Evolutionary conservation across 164 flowering plant genomes (phyloP).

Genomic region (Vitis amurensis): DNA sequence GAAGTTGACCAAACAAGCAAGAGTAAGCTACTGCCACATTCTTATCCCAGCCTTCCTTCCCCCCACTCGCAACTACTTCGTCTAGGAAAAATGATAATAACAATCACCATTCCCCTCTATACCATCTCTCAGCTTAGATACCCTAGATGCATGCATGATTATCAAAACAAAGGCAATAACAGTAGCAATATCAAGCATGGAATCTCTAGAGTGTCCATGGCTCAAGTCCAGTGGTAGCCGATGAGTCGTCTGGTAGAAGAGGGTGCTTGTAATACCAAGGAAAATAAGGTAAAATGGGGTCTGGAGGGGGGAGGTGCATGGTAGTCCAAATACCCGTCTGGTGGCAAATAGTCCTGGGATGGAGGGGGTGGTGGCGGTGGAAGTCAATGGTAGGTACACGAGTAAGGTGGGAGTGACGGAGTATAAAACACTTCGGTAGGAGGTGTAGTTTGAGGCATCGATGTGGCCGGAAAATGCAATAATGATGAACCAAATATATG

Average conservation of each 20-base stretch:
- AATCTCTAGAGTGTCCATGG: too few relatives aligned
- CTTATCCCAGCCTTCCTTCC: too few relatives aligned
- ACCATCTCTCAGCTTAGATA: too few relatives aligned
- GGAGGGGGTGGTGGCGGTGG: conserved; percentile 18
- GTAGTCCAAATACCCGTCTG: background rate
- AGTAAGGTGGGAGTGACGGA: background rate
- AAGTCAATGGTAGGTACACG: conserved; percentile 21
- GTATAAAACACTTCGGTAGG: background rate
- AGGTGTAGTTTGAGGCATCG: background rate
- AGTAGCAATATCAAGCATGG: too few relatives aligned
- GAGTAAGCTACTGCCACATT: too few relatives aligned
- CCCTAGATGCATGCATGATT: too few relatives aligned
- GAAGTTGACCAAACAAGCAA: too few relatives aligned
- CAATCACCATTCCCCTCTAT: too few relatives aligned
- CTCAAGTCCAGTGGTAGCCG: background rate
- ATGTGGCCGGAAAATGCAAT: background rate
- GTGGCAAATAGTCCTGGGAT: background rate
- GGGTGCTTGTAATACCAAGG: conserved; percentile 25
- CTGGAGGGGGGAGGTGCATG: conserved; percentile 18
- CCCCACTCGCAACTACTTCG: too few relatives aligned
- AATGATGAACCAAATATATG: too few relatives aligned
- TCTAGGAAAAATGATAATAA: too few relatives aligned
- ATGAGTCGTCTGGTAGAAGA: conserved; percentile 1
- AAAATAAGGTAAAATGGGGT: conserved; percentile 20
- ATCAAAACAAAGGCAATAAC: too few relatives aligned